A percentile compares a stretch with the other conserved stretches of the same genome.
Conservation (phyloP, 257 asterid species). For the Fraxinus quadrangulata region DNA sequence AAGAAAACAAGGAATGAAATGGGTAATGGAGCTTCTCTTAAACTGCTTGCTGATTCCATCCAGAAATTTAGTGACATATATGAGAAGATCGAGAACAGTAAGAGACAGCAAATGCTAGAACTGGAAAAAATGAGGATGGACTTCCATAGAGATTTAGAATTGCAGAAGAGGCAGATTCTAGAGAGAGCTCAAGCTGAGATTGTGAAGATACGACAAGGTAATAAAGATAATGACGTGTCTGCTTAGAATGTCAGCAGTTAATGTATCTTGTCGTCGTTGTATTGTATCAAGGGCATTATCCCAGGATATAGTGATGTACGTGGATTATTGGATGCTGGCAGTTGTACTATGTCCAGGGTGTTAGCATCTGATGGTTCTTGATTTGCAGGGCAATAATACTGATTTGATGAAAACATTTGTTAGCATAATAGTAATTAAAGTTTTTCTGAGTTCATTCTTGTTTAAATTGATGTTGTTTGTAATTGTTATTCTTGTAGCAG, state of each 20-base stretch:
- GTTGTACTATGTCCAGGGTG: slow-evolving; percentile 32
- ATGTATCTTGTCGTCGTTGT: background rate
- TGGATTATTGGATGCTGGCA: slow-evolving; percentile 25
- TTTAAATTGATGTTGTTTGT: background rate
- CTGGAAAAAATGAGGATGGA: slow-evolving; percentile 86
- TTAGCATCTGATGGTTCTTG: slow-evolving; percentile 13
- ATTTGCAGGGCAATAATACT: slow-evolving; percentile 32
- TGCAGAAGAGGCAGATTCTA: slow-evolving; percentile 73
- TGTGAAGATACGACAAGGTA: slow-evolving; percentile 53
- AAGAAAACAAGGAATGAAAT: slow-evolving; percentile 39
- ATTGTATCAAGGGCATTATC: background rate
- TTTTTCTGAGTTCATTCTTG: background rate
- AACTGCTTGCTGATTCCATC: slow-evolving; percentile 75
- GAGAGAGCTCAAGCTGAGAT: slow-evolving; percentile 86
- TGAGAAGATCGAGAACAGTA: slow-evolving; percentile 76
- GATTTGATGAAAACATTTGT: slow-evolving; percentile 14
- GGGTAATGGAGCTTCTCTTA: slow-evolving; percentile 40
- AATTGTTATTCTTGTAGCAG: background rate
- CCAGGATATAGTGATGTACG: background rate
- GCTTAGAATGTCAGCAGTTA: slow-evolving; percentile 51
- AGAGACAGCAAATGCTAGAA: slow-evolving; percentile 78
- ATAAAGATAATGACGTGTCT: slow-evolving; percentile 52
- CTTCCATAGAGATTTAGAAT: slow-evolving; percentile 71
- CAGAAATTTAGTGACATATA: slow-evolving; percentile 67
- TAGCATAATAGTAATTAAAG: slow-evolving; percentile 7